Base-by-base conservation (phyloP, 495 filamentous ascomycete species). In the Penicillium cosmopolitanum region DNA sequence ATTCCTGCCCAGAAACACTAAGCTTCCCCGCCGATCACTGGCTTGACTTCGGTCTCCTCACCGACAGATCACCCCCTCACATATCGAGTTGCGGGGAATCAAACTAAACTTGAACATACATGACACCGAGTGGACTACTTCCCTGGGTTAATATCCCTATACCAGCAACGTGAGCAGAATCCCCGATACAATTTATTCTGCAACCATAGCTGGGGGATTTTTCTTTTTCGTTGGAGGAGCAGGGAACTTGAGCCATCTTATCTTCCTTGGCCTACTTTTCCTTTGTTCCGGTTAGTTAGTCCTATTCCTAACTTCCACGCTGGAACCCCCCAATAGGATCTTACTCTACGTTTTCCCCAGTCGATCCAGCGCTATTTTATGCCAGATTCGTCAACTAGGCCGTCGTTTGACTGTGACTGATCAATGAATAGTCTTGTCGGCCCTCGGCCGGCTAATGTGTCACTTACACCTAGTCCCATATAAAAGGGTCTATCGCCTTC, bases 301-400 rank as follows among this genome's bases (percentile, higher is more conserved):
- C 55, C 47, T 11, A 12, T 10, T 23, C 35, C 38, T 42, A 40
- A 34, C 36, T 16, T 46, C 11, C 36, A 48, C 33, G 48, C 36
- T 34, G 33, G 46, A 34, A 31, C 28, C 28, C 21, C 28, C 28
- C 28, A 31, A 31, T 31, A 31, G 6, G 28, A 31, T 31, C 8
- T 31, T 31, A 8, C 28, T 31, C 8, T 31, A 31, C 28, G 6
- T 9, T 31, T 31, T 8, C 28, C 28, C 28, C 28, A 31, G 28
- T 31, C 28, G 28, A 31, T 1, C 47, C 40, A 38, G 53, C 58
- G 58, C 53, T 61, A 31, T 46, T 13, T 23, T 6, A 44, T 56
- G 28, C 58, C 46, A 18, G 23, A 53, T 61, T 16, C 46, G 58
- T 40, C 25, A 16, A 25, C 25, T 25, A 13, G 16, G 31, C 4